A percentile compares a stretch with the other conserved stretches of the same genome.
phyloP scores from a whole-genome alignment of 306 rosid species.

The Clitoria ternatea region DNA sequence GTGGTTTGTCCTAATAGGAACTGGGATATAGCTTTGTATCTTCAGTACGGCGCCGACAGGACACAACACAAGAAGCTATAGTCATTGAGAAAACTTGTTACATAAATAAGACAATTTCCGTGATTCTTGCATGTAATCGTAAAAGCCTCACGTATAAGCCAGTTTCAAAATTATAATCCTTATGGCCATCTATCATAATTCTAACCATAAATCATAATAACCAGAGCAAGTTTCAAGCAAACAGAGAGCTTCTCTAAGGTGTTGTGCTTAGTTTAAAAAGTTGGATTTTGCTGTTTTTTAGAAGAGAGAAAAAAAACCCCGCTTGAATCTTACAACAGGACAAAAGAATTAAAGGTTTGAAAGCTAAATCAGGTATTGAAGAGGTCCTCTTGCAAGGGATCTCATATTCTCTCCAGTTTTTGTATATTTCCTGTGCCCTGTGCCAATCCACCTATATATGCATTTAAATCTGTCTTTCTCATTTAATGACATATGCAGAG shows the following conservation, averaged over 20 bases:
- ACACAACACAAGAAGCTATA: background rate
- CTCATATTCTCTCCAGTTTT: slow-evolving; percentile 45
- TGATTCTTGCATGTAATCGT: background rate
- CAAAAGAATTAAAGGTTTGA: slow-evolving; percentile 33
- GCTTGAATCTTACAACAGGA: slow-evolving; percentile 24
- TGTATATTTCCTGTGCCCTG: slow-evolving; percentile 34
- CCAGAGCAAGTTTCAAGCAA: background rate
- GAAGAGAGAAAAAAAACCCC: slow-evolving; percentile 27
- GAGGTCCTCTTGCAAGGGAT: slow-evolving; percentile 35
- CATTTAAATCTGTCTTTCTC: slow-evolving; percentile 47
- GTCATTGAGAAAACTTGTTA: background rate
- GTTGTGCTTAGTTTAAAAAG: too few species aligned
- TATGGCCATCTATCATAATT: too few species aligned
- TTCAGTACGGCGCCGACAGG: too few species aligned
- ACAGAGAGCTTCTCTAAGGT: background rate
- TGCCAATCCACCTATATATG: slow-evolving; percentile 33
- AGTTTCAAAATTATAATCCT: background rate
- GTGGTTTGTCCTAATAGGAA: background rate
- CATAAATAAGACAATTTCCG: background rate
- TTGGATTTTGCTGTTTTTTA: slow-evolving; percentile 15
- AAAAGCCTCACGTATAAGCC: background rate
- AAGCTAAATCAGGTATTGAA: slow-evolving; percentile 49
- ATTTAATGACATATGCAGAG: slow-evolving; percentile 52
- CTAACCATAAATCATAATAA: background rate
- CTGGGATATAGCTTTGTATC: too few species aligned